A percentile compares a stretch with the other conserved stretches of the same genome.
These are phyloP conservation scores for Reticulomyxa filosa DNA, from an alignment of 78 protist genomes.

Conservation along the genomic window DNA sequence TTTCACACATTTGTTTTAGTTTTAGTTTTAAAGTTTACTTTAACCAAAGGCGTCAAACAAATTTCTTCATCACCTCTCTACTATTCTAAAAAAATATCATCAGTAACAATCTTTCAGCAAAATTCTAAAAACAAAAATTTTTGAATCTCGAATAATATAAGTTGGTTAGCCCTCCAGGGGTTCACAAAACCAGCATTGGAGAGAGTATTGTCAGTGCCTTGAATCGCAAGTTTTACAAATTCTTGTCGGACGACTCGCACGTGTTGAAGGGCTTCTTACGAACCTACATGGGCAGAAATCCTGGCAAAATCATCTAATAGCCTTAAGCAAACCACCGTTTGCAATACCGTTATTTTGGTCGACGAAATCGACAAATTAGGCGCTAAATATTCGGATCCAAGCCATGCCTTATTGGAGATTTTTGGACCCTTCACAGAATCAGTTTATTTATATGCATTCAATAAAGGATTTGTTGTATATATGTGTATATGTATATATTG, in stretches of 20 bases:
- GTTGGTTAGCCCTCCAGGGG: constrained; percentile 47
- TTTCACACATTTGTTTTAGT: no score
- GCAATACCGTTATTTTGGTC: constrained; percentile 77
- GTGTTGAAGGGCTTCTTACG: constrained; percentile 15
- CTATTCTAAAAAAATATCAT: no score
- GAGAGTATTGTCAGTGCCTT: constrained; percentile 9
- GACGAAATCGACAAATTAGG: constrained; percentile 71
- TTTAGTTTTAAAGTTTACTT: no score
- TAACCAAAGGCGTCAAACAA: no score
- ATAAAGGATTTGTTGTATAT: no score
- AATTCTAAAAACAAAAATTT: no score
- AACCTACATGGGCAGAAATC: constrained; percentile 74
- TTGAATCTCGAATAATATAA: no score
- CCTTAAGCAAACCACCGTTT: constrained; percentile 33
- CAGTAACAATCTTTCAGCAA: no score
- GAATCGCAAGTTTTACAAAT: constrained; percentile 47
- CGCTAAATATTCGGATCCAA: constrained; percentile 49
- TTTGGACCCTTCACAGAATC: constrained; percentile 86
- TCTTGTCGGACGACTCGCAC: constrained; percentile 32
- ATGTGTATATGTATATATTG: no score
- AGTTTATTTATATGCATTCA: no score
- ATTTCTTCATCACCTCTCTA: no score
- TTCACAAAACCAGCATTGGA: constrained; percentile 76
- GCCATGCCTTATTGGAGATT: constrained; percentile 71
- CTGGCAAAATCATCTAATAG: constrained; percentile 86